Evolutionary conservation across 768 basidiomycete species (phyloP).

Genomic region (Trametes cingulata): DNA sequence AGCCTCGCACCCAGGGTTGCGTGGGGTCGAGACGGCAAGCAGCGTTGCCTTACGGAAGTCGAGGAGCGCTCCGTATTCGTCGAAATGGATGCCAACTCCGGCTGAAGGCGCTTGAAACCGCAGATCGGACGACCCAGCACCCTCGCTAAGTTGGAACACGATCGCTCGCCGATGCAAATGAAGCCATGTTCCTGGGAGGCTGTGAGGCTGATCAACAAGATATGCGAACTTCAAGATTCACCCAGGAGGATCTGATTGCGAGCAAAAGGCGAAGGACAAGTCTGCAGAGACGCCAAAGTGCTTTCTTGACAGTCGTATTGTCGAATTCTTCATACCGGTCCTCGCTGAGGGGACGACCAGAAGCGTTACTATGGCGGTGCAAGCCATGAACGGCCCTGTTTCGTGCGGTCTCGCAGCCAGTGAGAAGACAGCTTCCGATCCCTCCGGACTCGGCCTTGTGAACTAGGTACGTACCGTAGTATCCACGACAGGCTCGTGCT

Average conservation of each 20-base stretch:
- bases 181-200: constrained; percentile 8
- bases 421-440: background rate
- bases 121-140: background rate
- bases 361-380: background rate
- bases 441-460: too few species aligned
- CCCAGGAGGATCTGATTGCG: background rate
- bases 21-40: background rate
- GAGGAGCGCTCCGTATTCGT: background rate
- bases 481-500: too few species aligned
- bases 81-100: background rate
- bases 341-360: background rate
- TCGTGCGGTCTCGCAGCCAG: background rate
- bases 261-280: too few species aligned
- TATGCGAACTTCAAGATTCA: background rate
- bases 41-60: background rate
- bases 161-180: background rate
- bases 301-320: too few species aligned
- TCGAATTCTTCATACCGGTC: background rate
- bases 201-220: background rate
- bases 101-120: background rate
- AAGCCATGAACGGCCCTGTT: background rate
- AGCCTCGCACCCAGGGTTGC: background rate
- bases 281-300: too few species aligned
- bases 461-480: too few species aligned
- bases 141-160: constrained; percentile 3